Evolutionary conservation across 805 yeast genomes (phyloP).

Genomic region (Metschnikowia peoriensis): DNA sequence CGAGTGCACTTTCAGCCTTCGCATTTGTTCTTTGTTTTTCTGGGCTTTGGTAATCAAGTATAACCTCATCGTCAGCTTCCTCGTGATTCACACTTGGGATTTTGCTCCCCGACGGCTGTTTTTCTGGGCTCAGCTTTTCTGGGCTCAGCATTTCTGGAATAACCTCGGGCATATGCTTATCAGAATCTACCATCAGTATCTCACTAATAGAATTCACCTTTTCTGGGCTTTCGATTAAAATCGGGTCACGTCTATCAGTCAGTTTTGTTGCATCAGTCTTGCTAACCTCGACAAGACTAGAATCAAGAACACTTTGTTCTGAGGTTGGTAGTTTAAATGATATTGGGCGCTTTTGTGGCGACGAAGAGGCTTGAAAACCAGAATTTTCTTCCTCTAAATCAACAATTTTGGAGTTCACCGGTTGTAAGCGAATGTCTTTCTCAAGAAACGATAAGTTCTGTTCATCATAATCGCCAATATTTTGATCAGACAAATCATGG

Average conservation of each 20-base stretch:
- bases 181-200: neutral
- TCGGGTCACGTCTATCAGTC: neutral
- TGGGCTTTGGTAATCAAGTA: neutral
- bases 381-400: neutral
- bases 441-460: conserved; percentile 29
- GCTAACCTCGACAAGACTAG: conserved; percentile 4
- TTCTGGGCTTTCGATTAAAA: conserved; percentile 3
- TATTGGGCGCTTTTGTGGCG: neutral
- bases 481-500: conserved; percentile 28
- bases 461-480: conserved; percentile 38
- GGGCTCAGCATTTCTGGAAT: neutral
- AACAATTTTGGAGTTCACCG: neutral
- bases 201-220: neutral
- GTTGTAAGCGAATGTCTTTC: conserved; percentile 2
- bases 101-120: neutral
- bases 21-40: neutral
- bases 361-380: neutral
- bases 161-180: neutral
- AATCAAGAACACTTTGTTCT: neutral
- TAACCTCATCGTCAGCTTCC: neutral
- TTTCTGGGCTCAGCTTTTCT: neutral
- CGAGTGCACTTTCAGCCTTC: too few relatives aligned
- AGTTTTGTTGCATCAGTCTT: neutral
- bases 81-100: neutral
- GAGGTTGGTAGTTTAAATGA: neutral